Conservation (phyloP, 768 basidiomycete species). For the Lactarius deliciosus region DNA sequence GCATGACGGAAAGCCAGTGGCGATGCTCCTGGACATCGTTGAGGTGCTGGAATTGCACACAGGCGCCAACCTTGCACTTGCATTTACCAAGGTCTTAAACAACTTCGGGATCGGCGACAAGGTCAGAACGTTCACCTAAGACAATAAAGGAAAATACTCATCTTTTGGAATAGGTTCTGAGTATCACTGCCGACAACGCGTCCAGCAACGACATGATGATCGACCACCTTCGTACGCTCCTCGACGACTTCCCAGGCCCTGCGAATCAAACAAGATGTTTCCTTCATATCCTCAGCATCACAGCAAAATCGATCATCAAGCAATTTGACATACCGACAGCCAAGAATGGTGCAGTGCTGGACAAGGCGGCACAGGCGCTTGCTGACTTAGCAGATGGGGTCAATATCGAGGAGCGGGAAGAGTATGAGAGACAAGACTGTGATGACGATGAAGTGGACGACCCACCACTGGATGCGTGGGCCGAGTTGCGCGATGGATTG, state of each 20-base stretch:
- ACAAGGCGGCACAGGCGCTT: background rate
- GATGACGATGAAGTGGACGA: constrained; percentile 22
- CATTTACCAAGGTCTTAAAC: constrained; percentile 32
- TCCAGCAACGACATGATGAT: no score
- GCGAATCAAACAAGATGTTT: no score
- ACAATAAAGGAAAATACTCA: background rate
- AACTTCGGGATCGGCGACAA: constrained; percentile 27
- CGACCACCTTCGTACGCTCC: no score
- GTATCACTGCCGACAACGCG: no score
- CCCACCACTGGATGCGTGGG: constrained; percentile 19
- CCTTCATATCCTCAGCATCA: constrained; percentile 30
- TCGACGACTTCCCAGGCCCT: no score
- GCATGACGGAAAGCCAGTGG: no score
- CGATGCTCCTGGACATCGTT: no score
- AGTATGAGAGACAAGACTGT: background rate
- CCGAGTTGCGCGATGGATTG: constrained; percentile 33
- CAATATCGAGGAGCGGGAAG: background rate
- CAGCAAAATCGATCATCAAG: constrained; percentile 37
- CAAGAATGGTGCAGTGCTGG: constrained; percentile 21
- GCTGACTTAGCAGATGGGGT: background rate
- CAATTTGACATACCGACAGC: no score
- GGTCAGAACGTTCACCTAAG: constrained; percentile 24
- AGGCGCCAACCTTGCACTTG: constrained; percentile 34
- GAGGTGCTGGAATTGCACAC: no score
- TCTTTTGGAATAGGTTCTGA: constrained; percentile 27